These are phyloP conservation scores for Hortaea werneckii DNA, from an alignment of 2,329 filamentous ascomycete genomes.

Conservation along the genomic window DNA sequence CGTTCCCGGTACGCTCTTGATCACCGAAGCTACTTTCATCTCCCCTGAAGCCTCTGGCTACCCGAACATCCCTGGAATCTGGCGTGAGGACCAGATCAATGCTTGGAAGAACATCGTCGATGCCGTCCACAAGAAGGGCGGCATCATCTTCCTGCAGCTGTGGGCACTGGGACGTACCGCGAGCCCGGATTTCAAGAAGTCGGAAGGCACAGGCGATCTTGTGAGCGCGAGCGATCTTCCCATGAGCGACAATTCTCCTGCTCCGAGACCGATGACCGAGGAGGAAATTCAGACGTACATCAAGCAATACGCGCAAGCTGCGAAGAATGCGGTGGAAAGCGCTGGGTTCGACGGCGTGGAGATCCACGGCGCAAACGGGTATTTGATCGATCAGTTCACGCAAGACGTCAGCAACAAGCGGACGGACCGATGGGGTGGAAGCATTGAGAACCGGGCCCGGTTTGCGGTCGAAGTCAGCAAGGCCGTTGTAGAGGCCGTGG, in stretches of 20 bases:
- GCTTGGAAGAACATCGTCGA: slow-evolving; percentile 44
- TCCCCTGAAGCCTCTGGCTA: slow-evolving; percentile 19
- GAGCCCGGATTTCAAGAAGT: slow-evolving; percentile 20
- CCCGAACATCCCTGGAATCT: slow-evolving; percentile 18
- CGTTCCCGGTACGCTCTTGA: slow-evolving; percentile 24
- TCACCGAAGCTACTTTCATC: slow-evolving; percentile 28
- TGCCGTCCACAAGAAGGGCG: slow-evolving; percentile 42
- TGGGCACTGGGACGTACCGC: slow-evolving; percentile 42
- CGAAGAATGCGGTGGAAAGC: slow-evolving; percentile 33
- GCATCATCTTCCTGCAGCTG: slow-evolving; percentile 37
- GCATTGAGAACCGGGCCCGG: slow-evolving; percentile 39
- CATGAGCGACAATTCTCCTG: slow-evolving; percentile 25
- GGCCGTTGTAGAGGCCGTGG: slow-evolving; percentile 41
- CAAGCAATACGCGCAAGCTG: slow-evolving; percentile 31
- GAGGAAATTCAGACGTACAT: slow-evolving; percentile 26
- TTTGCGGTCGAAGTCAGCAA: slow-evolving; percentile 45
- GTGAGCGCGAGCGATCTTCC: slow-evolving; percentile 26
- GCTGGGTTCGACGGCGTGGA: slow-evolving; percentile 55
- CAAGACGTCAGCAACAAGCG: slow-evolving; percentile 48
- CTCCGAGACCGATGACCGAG: slow-evolving; percentile 27
- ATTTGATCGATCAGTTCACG: slow-evolving; percentile 56
- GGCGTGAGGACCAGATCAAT: slow-evolving; percentile 31
- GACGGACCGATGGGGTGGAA: slow-evolving; percentile 39
- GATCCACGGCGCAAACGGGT: slow-evolving; percentile 37
- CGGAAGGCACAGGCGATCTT: slow-evolving; percentile 19